Evolutionary conservation across 2,329 filamentous ascomycete genomes (phyloP).

Genomic region (Parascedosporium putredinis): DNA sequence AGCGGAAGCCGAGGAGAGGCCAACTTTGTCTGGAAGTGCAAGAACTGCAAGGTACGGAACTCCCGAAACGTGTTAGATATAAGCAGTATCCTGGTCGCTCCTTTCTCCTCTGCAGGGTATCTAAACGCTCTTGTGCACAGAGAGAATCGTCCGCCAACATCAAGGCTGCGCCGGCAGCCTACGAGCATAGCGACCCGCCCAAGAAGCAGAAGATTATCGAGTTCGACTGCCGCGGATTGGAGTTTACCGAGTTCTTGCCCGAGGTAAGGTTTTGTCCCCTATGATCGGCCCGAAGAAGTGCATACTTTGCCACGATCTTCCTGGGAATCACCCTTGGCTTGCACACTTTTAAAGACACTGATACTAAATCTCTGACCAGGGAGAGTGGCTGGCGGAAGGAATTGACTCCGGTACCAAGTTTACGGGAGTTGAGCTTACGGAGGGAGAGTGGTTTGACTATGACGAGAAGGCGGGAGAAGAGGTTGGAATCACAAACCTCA

Average conservation of each 20-base stretch:
- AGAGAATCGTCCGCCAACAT: conserved; percentile 81
- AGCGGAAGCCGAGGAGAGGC: conserved; percentile 90
- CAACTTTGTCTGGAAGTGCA: conserved; percentile 99
- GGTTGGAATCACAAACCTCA: conserved; percentile 82
- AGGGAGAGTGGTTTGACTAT: conserved; percentile 97
- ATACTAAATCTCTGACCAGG: conserved; percentile 40
- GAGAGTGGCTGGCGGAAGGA: conserved; percentile 82
- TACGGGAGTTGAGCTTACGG: conserved; percentile 65
- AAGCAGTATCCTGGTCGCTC: not conserved
- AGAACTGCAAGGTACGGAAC: conserved; percentile 78
- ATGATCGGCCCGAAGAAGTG: too few relatives aligned
- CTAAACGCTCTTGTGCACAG: conserved; percentile 31
- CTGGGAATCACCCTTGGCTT: conserved; percentile 3
- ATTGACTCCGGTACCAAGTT: conserved; percentile 75
- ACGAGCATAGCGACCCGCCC: conserved; percentile 60
- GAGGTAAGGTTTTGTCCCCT: too few relatives aligned
- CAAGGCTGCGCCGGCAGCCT: conserved; percentile 60
- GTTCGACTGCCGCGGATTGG: conserved; percentile 87
- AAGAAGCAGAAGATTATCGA: conserved; percentile 73
- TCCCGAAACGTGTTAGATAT: not conserved
- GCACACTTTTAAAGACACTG: conserved; percentile 4
- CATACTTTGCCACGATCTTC: too few relatives aligned
- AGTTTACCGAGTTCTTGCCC: conserved; percentile 82
- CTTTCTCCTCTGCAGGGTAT: not conserved
- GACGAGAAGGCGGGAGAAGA: conserved; percentile 89